Base-by-base conservation (phyloP, 495 filamentous ascomycete species). In the Aspergillus taichungensis region DNA sequence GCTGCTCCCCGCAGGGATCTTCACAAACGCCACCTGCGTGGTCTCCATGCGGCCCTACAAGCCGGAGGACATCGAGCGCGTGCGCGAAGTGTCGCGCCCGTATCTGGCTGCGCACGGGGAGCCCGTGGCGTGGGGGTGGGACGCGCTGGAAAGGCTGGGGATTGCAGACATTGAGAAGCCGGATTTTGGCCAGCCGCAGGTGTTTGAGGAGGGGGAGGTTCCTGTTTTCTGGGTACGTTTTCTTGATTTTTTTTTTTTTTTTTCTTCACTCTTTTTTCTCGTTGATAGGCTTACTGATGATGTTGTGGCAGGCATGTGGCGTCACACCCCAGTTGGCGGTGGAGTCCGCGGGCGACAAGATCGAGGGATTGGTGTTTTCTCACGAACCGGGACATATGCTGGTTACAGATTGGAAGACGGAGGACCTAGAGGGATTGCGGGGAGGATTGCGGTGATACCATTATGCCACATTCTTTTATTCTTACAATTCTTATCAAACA, bases 91-190 rank as follows among this genome's bases (percentile, higher is more conserved):
- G 13, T 76, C 74, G 5, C 52, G 70, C 12, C 46, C 51, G 30
- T 80, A 64, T 60, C 42, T 54, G 8, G 53, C 63, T 4, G 75
- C 72, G 12, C 76, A 78, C 46, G 76, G 75, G n/a, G 76, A 80
- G 57, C 75, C 78, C 0, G 61, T 81, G 18, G 75, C 71, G 8
- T 80, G 74, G 75, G 76, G 76, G 1, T 81, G 74, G 76, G 71
- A 76, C 3, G 73, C 65, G 1, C 54, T 69, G 9, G 50, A 55
- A 46, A 41, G 48, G 32, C 42, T 80, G 32, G 72, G 75, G 0
- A 72, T 81, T 36, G 31, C 46, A 24, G 65, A 75, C 55, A 60
- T 77, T 24, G 38, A 47, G 28, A 33, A n/a, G 9, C 72, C 72
- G 10, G 68, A 74, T 39, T 77, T 65, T 62, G 71, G 74, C 0